A percentile compares a stretch with the other conserved stretches of the same genome.
phyloP scores from a whole-genome alignment of 805 yeast species.

The Peterozyma toletana region DNA sequence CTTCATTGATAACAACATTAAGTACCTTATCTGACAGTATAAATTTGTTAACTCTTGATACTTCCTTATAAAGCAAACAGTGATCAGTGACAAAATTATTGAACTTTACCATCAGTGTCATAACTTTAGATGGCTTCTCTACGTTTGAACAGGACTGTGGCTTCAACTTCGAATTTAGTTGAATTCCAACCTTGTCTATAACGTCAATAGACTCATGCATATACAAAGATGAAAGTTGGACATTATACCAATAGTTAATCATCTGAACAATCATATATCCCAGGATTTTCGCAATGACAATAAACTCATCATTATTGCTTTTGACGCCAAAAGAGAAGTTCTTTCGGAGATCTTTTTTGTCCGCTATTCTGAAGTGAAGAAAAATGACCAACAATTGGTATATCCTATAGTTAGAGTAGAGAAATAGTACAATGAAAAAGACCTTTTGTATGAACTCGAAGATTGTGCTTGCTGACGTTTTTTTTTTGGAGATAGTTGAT shows the following conservation, averaged over 20 bases:
- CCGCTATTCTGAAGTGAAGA: too few species aligned
- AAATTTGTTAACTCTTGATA: constrained; percentile 21
- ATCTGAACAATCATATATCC: neutral
- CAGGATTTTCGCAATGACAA: neutral
- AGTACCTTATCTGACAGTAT: constrained; percentile 49
- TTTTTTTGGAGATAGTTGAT: too few species aligned
- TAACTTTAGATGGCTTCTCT: neutral
- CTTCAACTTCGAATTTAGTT: neutral
- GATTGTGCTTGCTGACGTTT: too few species aligned
- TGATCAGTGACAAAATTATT: neutral
- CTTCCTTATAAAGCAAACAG: neutral
- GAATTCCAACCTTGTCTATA: neutral
- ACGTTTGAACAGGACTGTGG: too few species aligned
- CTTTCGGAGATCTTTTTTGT: too few species aligned
- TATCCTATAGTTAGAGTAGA: too few species aligned
- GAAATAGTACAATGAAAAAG: too few species aligned
- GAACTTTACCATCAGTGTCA: neutral
- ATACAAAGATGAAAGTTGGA: neutral
- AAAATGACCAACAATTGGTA: too few species aligned
- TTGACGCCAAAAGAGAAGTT: neutral
- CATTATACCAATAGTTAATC: neutral
- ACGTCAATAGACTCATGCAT: neutral
- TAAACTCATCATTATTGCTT: neutral
- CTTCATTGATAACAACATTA: constrained; percentile 71
- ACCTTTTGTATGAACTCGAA: too few species aligned